phyloP scores from a whole-genome alignment of 2,329 filamentous ascomycete species.

The Venturia pyrina region DNA sequence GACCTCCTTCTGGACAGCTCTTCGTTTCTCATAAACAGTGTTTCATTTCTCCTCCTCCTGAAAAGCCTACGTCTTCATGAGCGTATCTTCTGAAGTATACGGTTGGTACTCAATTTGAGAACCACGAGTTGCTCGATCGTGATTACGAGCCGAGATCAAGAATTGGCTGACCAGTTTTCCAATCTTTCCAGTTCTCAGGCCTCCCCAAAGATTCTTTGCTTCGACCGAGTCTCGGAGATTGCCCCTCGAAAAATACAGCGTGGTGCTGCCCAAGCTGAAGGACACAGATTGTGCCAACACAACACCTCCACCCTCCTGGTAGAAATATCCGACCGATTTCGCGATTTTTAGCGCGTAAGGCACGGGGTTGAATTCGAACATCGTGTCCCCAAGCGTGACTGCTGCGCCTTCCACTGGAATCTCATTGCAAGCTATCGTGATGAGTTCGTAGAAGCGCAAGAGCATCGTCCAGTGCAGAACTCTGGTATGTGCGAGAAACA shows the following conservation, averaged over 20 bases:
- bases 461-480: constrained; percentile 5
- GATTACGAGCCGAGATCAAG: not conserved
- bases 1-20: not conserved
- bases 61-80: not conserved
- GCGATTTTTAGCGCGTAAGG: constrained; percentile 5
- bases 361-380: not conserved
- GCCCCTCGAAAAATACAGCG: not conserved
- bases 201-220: not conserved
- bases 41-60: not conserved
- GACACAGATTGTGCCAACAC: constrained; percentile 3
- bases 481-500: constrained; percentile 4
- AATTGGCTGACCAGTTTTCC: not conserved
- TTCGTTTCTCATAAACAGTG: not conserved
- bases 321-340: constrained; percentile 6
- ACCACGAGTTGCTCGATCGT: not conserved
- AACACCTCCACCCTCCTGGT: not conserved
- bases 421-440: constrained; percentile 2
- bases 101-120: not conserved
- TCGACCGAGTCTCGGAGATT: not conserved
- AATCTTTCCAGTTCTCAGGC: not conserved
- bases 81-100: not conserved
- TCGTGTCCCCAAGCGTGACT: not conserved
- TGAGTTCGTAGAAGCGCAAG: not conserved
- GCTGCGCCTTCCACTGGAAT: not conserved
- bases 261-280: constrained; percentile 1